These are phyloP conservation scores for Xylariales sp. DNA, from an alignment of 2,329 filamentous ascomycete genomes.

Conservation along the genomic window DNA sequence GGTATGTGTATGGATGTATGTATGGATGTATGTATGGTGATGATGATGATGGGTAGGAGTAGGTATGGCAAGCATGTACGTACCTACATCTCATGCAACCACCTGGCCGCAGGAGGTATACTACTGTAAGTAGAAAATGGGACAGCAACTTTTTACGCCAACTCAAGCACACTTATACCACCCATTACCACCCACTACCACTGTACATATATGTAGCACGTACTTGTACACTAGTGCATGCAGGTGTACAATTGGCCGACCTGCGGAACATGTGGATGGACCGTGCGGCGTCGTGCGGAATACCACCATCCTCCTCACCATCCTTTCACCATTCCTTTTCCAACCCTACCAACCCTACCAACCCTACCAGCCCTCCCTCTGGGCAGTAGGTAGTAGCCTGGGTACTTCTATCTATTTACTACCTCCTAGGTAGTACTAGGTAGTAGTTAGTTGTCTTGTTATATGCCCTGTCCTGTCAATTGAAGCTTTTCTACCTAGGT, in stretches of 20 bases:
- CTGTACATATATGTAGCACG: neutral
- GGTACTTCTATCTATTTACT: no score
- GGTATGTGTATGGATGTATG: slow-evolving; percentile 29
- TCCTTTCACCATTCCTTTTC: no score
- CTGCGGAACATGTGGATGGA: slow-evolving; percentile 37
- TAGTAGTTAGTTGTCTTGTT: neutral
- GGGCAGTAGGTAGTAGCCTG: no score
- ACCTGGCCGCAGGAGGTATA: slow-evolving; percentile 33
- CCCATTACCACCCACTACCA: no score
- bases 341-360: no score
- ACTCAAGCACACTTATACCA: no score
- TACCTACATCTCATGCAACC: slow-evolving; percentile 39
- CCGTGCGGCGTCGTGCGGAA: slow-evolving; percentile 40
- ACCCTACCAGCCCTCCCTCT: no score
- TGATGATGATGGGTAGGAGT: slow-evolving; percentile 17
- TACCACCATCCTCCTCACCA: slow-evolving; percentile 21
- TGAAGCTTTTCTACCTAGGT: no score
- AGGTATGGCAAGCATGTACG: slow-evolving; percentile 35
- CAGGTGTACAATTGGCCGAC: slow-evolving; percentile 38
- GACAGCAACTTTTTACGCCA: no score
- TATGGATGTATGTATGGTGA: slow-evolving; percentile 33
- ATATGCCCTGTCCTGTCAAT: no score
- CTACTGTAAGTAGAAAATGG: no score
- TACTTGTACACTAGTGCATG: slow-evolving; percentile 22
- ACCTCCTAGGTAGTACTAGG: no score